Evolutionary conservation across 2,329 filamentous ascomycete species (phyloP), one percentile per base, ranked within the genome.

Genomic region (Aureobasidium namibiae): DNA sequence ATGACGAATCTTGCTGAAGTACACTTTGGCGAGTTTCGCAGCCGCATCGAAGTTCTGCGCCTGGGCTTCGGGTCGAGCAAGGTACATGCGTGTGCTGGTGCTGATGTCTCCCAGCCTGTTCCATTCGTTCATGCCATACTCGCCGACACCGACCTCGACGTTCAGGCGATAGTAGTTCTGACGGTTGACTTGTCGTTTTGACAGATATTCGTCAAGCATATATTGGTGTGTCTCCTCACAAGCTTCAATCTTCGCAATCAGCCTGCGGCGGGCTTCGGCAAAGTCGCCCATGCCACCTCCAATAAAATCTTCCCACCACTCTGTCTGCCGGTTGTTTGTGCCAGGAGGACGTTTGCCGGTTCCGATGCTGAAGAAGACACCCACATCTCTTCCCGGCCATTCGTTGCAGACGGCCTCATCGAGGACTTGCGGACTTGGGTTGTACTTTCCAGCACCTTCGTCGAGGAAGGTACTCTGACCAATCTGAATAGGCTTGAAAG

Each of bases 111-210:
- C 87, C n/a, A 97, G 77, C 3, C 92, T 84, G 67, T 90, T 84
- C 94, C 94, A 99, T 71, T 97, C 94, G 29, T 97, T 99, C 91
- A 99, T 97, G 54, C 89, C 92, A 71, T 96, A 97, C 69, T 97
- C 94, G 56, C 92, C 92, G 3, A 97, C 92, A 1, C 92, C 94
- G 16, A 96, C 86, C 69, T 97, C 92, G 41, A 97, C 94, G 64
- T 99, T 99, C n/a, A 97, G 78, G 8, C 94, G 88, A 72, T 91
- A 95, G 76, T 99, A 99, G 71, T 95, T 90, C 26, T 87, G 84
- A 14, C 31, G 34, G 33, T 60, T 56, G 45, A 61, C 60, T 16
- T 67, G 66, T 34, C 91, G 84, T 70, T 86, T 88, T 7, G 82
- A 75, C 23, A 97, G 78, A 65, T 92, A 84, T 49, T 95, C 88